Evolutionary conservation across 164 flowering plant species (phyloP), one percentile per base, ranked within the genome.

Genomic region (Tetracentron sinense): DNA sequence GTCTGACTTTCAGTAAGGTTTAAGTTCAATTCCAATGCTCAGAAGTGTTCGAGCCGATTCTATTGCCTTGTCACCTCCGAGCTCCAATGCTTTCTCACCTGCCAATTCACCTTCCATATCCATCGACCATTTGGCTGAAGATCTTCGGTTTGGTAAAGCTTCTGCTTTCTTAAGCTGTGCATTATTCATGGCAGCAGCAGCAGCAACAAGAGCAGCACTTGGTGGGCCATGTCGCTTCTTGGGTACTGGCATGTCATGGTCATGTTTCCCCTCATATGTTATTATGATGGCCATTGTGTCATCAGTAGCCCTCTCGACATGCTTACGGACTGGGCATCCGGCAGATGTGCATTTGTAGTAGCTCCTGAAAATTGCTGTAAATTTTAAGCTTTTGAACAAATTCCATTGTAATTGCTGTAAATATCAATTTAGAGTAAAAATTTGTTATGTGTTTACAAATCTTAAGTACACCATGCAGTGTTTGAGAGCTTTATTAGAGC

Each of bases 311-410:
- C 71, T 82, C 74, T 90, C 97, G 6, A 86, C 82, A 65, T 90
- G 97, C 75, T 90, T 88, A 14, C 94, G 85, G 49, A 83, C 94
- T 59, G 90, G 92, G 56, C 97, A 90, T 60, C 92, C 97, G 50
- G 86, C 83, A 58, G 92, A 85, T 31, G 97, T 88, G 78, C 97
- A 90, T 72, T 88, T 78, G 67, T 90, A 90, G 68, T 90, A 90
- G 80, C 87, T 90, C 82, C 97, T 90, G 81, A 48, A 72, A 81
- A 23, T 53, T 64, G 42, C 38, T 53, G n/a, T n/a, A n/a, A n/a
- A n/a, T n/a, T n/a, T n/a, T n/a, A n/a, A n/a, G n/a, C n/a, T n/a
- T n/a, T n/a, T n/a, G n/a, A n/a, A n/a, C n/a, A n/a, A n/a, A n/a
- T n/a, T n/a, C n/a, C n/a, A n/a, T n/a, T n/a, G n/a, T n/a, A n/a